Base-by-base conservation (phyloP, 805 yeast genomes). In the Yamadazyma tumulicola region DNA sequence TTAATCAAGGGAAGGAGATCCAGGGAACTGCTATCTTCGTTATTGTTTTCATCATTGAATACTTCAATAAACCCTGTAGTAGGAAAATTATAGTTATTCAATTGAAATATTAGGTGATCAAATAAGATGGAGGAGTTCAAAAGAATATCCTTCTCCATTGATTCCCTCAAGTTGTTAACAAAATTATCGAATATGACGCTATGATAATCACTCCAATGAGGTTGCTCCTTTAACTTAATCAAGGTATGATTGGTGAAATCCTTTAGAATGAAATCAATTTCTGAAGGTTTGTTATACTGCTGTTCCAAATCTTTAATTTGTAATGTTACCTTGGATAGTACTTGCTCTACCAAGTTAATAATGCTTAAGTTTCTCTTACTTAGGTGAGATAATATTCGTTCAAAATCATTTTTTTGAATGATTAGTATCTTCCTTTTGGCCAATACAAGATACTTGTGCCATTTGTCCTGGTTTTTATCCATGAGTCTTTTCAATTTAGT, bases 301-400 rank as follows among this genome's bases (percentile, higher is more conserved):
- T 45, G 31, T 46, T 81, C 85, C 34, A 81, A 49, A 15, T 72
- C 73, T 5, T 52, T 51, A n/a, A 81, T 69, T 42, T 79, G 79
- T 2, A 38, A 26, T 2, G 57, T 51, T 5, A 73, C 42, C 36
- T 66, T 72, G 5, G 52, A 45, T 1, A 57, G 34, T 6, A 72
- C 42, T 38, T 65, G 64, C 32, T 50, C 57, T 29, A 61, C 49
- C 33, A 66, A 34, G 34, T 54, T 44, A 32, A 44, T 31, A 2
- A 36, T 12, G 2, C 13, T 29, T 6, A 12, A 12, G n/a, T 24
- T 16, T 6, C 14, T 12, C n/a, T 24, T 7, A 8, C 8, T 8
- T 12, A 24, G 6, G n/a, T 8, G 6, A 12, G 27, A 31, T 14
- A 56, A 38, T 31, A 49, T 27, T 39, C 49, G 38, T 26, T 48